A percentile compares a stretch with the other conserved stretches of the same genome.
These are phyloP conservation scores for Pseudocercospora musae DNA, from an alignment of 2,329 filamentous ascomycete genomes.

Conservation along the genomic window DNA sequence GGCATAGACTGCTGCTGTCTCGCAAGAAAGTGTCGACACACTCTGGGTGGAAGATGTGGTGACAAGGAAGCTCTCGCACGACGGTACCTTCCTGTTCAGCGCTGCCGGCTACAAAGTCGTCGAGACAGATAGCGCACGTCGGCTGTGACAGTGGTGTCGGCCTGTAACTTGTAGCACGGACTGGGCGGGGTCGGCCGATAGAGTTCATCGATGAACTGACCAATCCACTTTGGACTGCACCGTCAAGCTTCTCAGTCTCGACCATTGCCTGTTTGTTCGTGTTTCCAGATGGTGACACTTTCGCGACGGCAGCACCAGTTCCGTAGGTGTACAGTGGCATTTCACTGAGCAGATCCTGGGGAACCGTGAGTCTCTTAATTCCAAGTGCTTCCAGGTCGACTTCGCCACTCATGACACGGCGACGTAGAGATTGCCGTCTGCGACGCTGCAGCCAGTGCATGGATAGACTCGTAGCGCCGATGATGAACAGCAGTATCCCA, in stretches of 20 bases:
- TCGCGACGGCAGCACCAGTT: conserved; percentile 12
- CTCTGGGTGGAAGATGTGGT: conserved; percentile 88
- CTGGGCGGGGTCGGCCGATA: conserved; percentile 6
- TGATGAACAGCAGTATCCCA: conserved; percentile 65
- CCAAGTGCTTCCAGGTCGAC: conserved; percentile 83
- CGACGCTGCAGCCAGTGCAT: conserved; percentile 77
- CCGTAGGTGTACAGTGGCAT: conserved; percentile 77
- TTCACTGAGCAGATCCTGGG: conserved; percentile 64
- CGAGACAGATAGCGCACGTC: conserved; percentile 85
- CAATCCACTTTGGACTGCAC: neutral
- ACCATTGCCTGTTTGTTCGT: conserved; percentile 8
- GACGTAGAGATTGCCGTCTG: conserved; percentile 64
- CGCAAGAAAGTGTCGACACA: conserved; percentile 85
- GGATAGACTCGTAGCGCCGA: conserved; percentile 62
- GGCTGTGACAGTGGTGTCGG: conserved; percentile 62
- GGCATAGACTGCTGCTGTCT: conserved; percentile 79
- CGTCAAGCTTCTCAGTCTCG: conserved; percentile 9
- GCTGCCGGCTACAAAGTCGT: conserved; percentile 60
- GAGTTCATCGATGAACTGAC: conserved; percentile 3
- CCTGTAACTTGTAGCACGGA: conserved; percentile 19
- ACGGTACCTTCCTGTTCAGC: conserved; percentile 43
- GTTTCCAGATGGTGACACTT: neutral
- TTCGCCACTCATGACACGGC: conserved; percentile 71
- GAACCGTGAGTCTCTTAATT: conserved; percentile 77
- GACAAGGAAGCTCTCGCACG: conserved; percentile 82